Percentiles rank a stretch among this genome's conserved stretches.
These are phyloP conservation scores for Salicornia ramosissima DNA, from an alignment of 148 eudicot species.

Conservation along the genomic window DNA sequence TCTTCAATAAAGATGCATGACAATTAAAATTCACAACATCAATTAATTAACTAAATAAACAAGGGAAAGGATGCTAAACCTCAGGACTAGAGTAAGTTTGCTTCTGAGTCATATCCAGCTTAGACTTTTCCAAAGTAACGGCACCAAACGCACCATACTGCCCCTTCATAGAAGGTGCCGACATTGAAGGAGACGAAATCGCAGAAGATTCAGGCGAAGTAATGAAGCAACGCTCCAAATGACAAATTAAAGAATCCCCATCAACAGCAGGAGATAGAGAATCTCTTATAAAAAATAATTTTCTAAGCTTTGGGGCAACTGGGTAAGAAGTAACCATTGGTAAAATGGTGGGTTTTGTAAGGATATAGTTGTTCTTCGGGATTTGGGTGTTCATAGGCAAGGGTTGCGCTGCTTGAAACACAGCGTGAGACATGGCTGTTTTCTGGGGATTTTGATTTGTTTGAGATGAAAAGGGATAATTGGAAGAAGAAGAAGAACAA, in stretches of 20 bases:
- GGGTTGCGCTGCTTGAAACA: conserved; percentile 59
- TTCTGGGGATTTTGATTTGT: background rate
- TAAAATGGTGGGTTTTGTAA: conserved; percentile 27
- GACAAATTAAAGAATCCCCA: conserved; percentile 37
- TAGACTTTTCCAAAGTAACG: conserved; percentile 73
- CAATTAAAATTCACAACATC: background rate
- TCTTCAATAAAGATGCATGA: too few relatives aligned
- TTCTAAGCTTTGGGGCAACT: conserved; percentile 9
- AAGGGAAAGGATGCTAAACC: conserved; percentile 25
- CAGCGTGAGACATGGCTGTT: conserved; percentile 43
- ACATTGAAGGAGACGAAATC: conserved; percentile 19
- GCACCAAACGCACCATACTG: conserved; percentile 53
- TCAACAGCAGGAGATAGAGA: conserved; percentile 37
- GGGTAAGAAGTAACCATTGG: conserved; percentile 16
- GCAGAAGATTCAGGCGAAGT: conserved; percentile 31
- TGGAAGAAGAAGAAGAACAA: background rate
- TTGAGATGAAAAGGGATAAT: background rate
- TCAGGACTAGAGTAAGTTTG: conserved; percentile 53
- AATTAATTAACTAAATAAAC: background rate
- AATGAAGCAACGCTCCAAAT: conserved; percentile 60
- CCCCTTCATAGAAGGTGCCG: conserved; percentile 50
- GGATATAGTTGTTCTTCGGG: conserved; percentile 26
- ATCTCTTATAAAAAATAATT: conserved; percentile 22
- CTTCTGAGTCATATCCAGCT: conserved; percentile 57
- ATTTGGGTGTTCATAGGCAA: conserved; percentile 57